These are phyloP conservation scores for Malania oleifera DNA, from an alignment of 164 flowering plant species.

Conservation along the genomic window DNA sequence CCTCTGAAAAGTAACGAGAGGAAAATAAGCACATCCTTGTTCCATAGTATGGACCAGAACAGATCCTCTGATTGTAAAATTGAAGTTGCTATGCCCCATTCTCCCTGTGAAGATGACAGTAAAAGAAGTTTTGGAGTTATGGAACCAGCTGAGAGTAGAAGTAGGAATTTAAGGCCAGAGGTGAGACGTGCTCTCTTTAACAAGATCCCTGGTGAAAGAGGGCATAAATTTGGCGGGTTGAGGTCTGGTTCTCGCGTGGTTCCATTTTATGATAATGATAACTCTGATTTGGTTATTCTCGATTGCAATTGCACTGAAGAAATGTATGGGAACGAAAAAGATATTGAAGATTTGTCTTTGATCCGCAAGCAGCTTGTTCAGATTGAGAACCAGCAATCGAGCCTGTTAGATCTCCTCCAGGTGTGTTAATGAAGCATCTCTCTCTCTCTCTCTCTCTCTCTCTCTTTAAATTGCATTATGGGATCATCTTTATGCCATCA, in stretches of 20 bases:
- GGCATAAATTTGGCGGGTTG: conserved; percentile 34
- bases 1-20: conserved; percentile 30
- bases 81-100: conserved; percentile 42
- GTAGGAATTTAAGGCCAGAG: conserved; percentile 29
- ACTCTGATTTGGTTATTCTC: conserved; percentile 25
- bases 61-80: conserved; percentile 47
- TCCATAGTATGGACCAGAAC: conserved; percentile 39
- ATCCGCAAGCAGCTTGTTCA: conserved; percentile 79
- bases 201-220: conserved; percentile 39
- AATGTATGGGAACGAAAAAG: conserved; percentile 32
- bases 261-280: conserved; percentile 51
- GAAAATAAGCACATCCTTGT: conserved; percentile 32
- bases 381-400: conserved; percentile 86
- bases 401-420: conserved; percentile 79
- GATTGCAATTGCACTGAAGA: conserved; percentile 34
- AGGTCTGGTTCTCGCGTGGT: conserved; percentile 65
- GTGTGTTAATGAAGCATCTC: conserved; percentile 35
- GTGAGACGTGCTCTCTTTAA: conserved; percentile 42
- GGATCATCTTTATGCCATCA: too few relatives aligned
- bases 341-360: conserved; percentile 57
- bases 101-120: conserved; percentile 20
- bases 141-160: conserved; percentile 21
- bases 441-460: too few relatives aligned
- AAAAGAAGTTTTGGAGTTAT: conserved; percentile 21
- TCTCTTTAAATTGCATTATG: too few relatives aligned